phyloP scores from a whole-genome alignment of 73 alveolate genomes.

The Blepharisma japonicum region DNA sequence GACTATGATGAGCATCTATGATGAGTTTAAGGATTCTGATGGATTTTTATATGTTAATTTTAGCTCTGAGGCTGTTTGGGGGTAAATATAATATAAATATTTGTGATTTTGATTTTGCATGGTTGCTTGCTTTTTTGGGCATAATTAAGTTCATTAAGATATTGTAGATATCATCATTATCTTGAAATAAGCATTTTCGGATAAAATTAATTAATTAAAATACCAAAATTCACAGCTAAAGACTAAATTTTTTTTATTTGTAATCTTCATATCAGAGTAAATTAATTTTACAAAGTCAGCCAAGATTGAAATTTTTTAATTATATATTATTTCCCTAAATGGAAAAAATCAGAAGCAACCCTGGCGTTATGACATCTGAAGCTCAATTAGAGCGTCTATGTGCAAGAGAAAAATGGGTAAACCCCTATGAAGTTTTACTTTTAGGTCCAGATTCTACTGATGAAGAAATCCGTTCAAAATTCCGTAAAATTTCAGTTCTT shows the following conservation, averaged over 20 bases:
- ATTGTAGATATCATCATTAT: no score
- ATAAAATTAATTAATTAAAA: no score
- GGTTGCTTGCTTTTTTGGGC: no score
- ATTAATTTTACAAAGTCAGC: no score
- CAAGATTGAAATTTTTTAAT: no score
- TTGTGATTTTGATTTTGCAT: no score
- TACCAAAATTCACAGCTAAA: no score
- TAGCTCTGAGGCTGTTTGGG: not conserved
- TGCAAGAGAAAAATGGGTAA: constrained; percentile 50
- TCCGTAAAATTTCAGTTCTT: constrained; percentile 65
- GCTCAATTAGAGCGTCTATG: constrained; percentile 51
- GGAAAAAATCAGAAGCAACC: not conserved
- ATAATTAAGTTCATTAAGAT: no score
- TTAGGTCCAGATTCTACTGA: constrained; percentile 88
- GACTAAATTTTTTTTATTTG: no score
- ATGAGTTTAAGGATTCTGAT: not conserved
- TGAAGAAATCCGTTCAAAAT: constrained; percentile 81
- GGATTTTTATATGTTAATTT: not conserved
- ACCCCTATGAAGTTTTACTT: constrained; percentile 89
- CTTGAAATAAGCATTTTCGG: no score
- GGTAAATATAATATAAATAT: not conserved
- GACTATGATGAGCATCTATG: not conserved
- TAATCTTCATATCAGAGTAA: no score
- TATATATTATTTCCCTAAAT: no score
- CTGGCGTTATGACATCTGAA: constrained; percentile 47